These are phyloP conservation scores for Phytophthora cactorum DNA, from an alignment of 352 stramenopile species.

Conservation along the genomic window DNA sequence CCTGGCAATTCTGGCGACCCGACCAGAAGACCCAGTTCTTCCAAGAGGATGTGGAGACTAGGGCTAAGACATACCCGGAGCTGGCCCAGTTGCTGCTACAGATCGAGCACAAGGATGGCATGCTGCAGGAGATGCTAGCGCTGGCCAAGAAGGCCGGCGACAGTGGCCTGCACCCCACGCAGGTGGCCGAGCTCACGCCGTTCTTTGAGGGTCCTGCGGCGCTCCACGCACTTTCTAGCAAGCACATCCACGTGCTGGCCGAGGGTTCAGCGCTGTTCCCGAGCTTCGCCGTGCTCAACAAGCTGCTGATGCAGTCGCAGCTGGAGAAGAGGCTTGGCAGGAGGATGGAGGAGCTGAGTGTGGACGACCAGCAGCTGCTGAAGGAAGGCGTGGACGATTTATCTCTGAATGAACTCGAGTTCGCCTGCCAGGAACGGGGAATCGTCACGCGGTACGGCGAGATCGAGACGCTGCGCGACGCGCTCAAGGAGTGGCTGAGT, in stretches of 20 bases:
- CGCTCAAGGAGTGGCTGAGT: constrained; percentile 72
- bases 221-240: constrained; percentile 46
- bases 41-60: constrained; percentile 57
- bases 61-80: constrained; percentile 65
- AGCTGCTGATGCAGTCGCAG: constrained; percentile 44
- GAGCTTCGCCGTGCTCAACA: constrained; percentile 59
- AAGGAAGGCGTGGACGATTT: constrained; percentile 73
- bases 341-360: constrained; percentile 64
- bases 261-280: constrained; percentile 62
- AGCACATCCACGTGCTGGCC: constrained; percentile 64
- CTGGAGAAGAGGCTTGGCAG: constrained; percentile 59
- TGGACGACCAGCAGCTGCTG: constrained; percentile 80
- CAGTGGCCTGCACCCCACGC: constrained; percentile 48
- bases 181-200: constrained; percentile 63
- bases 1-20: constrained; percentile 87
- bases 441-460: constrained; percentile 76
- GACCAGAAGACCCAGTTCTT: constrained; percentile 89
- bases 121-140: constrained; percentile 56
- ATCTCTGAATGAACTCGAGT: constrained; percentile 82
- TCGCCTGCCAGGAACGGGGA: constrained; percentile 83
- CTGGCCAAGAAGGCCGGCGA: constrained; percentile 16
- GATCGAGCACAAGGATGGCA: constrained; percentile 67
- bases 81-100: constrained; percentile 63
- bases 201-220: constrained; percentile 73
- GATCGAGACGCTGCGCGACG: constrained; percentile 54